A percentile compares a stretch with the other conserved stretches of the same genome.
Conservation (phyloP, 495 filamentous ascomycete species). For the Talaromyces wortmannii region DNA sequence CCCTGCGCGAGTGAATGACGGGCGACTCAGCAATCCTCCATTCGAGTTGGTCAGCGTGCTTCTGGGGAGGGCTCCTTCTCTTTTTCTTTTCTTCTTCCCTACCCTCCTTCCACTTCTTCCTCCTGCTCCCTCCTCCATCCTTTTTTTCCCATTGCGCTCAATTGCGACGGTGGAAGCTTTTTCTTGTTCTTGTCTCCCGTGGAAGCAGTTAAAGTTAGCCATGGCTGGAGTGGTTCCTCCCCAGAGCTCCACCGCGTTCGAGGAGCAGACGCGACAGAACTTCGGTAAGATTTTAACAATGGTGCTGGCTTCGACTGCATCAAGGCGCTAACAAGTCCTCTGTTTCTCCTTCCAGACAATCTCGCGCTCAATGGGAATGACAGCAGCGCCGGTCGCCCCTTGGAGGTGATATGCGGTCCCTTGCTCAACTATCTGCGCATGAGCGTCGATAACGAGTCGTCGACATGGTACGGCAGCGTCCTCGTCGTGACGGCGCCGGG, state of each 20-base stretch:
- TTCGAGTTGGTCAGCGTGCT: background rate
- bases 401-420: constrained; percentile 71
- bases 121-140: background rate
- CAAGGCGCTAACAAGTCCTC: background rate
- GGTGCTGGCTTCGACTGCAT: too few species aligned
- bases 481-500: constrained; percentile 70
- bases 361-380: background rate
- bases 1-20: background rate
- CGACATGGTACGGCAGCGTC: constrained; percentile 75
- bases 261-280: background rate
- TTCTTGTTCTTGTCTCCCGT: background rate
- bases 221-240: background rate
- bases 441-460: constrained; percentile 46
- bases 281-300: background rate
- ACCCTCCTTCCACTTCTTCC: background rate
- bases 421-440: constrained; percentile 80
- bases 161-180: background rate
- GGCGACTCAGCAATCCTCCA: background rate
- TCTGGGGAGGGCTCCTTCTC: background rate
- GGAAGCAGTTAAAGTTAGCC: background rate
- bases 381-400: constrained; percentile 12
- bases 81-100: background rate
- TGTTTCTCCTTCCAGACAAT: background rate
- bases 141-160: background rate
- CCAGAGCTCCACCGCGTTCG: background rate